A percentile compares a stretch with the other conserved stretches of the same genome.
Evolutionary conservation across 2,329 filamentous ascomycete genomes (phyloP).

Genomic region (Aspergillus oerlinghausenensis): DNA sequence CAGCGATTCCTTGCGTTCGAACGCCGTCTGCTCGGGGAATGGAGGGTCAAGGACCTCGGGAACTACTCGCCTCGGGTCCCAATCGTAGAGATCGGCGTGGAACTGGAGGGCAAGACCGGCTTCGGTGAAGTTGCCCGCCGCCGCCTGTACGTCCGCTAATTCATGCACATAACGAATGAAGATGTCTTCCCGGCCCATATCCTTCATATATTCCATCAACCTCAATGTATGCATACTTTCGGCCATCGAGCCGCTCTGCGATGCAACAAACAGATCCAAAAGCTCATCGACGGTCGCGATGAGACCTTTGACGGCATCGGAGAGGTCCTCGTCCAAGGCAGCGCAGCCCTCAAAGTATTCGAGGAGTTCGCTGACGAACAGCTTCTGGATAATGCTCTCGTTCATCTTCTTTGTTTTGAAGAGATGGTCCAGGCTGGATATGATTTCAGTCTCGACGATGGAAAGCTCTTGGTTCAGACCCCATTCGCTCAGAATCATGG

Average conservation of each 20-base stretch:
- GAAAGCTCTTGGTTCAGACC: conserved; percentile 87
- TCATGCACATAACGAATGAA: conserved; percentile 96
- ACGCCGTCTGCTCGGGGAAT: conserved; percentile 79
- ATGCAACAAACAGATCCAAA: conserved; percentile 82
- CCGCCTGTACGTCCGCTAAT: conserved; percentile 70
- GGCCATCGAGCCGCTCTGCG: conserved; percentile 68
- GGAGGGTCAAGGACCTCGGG: conserved; percentile 65
- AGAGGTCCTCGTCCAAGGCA: conserved; percentile 66
- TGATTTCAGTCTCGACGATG: conserved; percentile 91
- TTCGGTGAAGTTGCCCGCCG: conserved; percentile 74
- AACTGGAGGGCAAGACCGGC: conserved; percentile 83
- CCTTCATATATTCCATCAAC: conserved; percentile 91
- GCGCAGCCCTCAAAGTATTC: conserved; percentile 71
- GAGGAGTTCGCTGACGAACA: conserved; percentile 82
- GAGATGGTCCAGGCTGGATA: conserved; percentile 82
- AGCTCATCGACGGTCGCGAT: conserved; percentile 85
- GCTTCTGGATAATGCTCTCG: conserved; percentile 84
- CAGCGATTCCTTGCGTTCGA: conserved; percentile 86
- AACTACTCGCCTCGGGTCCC: conserved; percentile 69
- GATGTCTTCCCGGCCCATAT: conserved; percentile 96
- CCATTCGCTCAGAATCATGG: conserved; percentile 99
- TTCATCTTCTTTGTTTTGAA: conserved; percentile 87
- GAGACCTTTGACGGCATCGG: conserved; percentile 70
- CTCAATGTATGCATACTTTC: conserved; percentile 86
- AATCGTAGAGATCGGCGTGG: conserved; percentile 88